A percentile compares a stretch with the other conserved stretches of the same genome.
These are phyloP conservation scores for Moesziomyces parantarcticus DNA, from an alignment of 1,284 basidiomycete species.

Conservation along the genomic window DNA sequence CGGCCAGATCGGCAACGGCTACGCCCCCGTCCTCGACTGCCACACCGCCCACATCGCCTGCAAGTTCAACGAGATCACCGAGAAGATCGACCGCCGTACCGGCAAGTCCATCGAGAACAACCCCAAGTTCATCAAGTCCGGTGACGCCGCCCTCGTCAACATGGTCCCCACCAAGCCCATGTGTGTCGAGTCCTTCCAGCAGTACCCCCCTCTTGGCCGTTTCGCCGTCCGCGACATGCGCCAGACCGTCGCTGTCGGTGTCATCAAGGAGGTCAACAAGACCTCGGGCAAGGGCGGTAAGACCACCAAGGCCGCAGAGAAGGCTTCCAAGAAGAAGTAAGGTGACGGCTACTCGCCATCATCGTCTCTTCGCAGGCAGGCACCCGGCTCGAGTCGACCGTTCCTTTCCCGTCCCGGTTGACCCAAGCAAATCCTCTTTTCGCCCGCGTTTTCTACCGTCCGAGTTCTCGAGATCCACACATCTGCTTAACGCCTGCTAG, in stretches of 20 bases:
- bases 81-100: slow-evolving; percentile 96
- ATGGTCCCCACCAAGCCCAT: slow-evolving; percentile 96
- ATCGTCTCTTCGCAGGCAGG: neutral
- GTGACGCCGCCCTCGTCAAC: slow-evolving; percentile 89
- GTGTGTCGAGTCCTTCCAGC: slow-evolving; percentile 97
- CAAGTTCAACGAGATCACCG: slow-evolving; percentile 97
- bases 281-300: slow-evolving; percentile 68
- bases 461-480: too few species aligned
- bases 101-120: slow-evolving; percentile 87
- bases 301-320: slow-evolving; percentile 94
- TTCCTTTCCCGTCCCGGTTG: too few species aligned
- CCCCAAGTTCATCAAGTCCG: slow-evolving; percentile 85
- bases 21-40: slow-evolving; percentile 98
- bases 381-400: too few species aligned
- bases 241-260: slow-evolving; percentile 79
- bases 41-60: slow-evolving; percentile 99
- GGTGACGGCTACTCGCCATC: neutral
- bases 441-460: slow-evolving; percentile 37
- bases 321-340: slow-evolving; percentile 73
- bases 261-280: slow-evolving; percentile 74
- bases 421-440: neutral
- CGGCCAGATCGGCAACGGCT: slow-evolving; percentile 98
- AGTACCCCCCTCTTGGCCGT: slow-evolving; percentile 99
- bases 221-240: slow-evolving; percentile 77
- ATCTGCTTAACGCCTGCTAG: too few species aligned